A percentile compares a stretch with the other conserved stretches of the same genome.
phyloP scores from a whole-genome alignment of 768 basidiomycete species.

The Sporobolomyces phaffii region DNA sequence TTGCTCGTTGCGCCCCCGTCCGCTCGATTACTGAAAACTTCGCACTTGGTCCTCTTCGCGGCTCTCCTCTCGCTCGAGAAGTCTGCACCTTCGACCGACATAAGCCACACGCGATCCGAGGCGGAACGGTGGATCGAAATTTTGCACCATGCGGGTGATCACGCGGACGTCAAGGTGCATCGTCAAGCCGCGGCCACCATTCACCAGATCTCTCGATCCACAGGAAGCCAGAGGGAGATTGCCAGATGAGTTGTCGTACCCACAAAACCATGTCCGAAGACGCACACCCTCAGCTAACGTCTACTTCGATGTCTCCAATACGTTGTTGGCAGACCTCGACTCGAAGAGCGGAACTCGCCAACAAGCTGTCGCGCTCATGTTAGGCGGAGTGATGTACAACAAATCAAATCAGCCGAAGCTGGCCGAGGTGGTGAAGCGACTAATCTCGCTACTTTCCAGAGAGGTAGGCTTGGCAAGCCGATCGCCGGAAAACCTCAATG shows the following conservation, averaged over 20 bases:
- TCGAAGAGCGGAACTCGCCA: conserved; percentile 50
- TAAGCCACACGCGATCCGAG: conserved; percentile 8
- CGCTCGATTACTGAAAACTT: conserved; percentile 60
- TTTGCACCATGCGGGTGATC: conserved; percentile 53
- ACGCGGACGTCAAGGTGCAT: conserved; percentile 54
- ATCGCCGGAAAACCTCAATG: too few species aligned
- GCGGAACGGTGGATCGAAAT: conserved; percentile 68
- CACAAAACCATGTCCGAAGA: too few species aligned
- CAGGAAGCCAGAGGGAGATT: conserved; percentile 48
- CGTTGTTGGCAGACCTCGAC: conserved; percentile 49
- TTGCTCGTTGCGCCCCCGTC: conserved; percentile 37
- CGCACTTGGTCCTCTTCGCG: conserved; percentile 42
- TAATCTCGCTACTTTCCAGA: not conserved
- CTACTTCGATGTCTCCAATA: too few species aligned
- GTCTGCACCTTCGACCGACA: conserved; percentile 54
- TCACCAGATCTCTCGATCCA: not conserved
- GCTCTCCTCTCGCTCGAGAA: conserved; percentile 13
- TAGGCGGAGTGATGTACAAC: conserved; percentile 63
- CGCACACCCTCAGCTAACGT: too few species aligned
- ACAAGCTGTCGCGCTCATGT: conserved; percentile 64
- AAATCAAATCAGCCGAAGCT: not conserved
- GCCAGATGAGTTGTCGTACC: conserved; percentile 77
- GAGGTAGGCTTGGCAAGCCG: not conserved
- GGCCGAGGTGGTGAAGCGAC: not conserved
- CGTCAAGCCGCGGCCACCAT: conserved; percentile 15